Percentiles rank a stretch among this genome's conserved stretches.
Evolutionary conservation across 371 early-diverging fungal species (phyloP).

Genomic region (Blyttiomyces sp.): DNA sequence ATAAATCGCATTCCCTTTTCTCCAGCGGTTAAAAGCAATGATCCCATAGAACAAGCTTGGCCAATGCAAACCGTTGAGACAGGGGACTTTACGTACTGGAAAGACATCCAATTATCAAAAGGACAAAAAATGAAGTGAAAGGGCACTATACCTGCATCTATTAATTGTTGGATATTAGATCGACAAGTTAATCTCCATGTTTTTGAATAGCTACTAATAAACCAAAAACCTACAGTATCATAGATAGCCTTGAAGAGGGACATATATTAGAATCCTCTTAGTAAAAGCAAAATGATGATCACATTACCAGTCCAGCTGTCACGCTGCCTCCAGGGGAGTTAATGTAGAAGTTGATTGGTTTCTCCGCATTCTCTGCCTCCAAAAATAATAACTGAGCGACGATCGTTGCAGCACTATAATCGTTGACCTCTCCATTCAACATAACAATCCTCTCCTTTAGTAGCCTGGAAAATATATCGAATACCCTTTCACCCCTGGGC

Average conservation of each 20-base stretch:
- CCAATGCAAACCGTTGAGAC: constrained; percentile 94
- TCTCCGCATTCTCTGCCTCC: constrained; percentile 91
- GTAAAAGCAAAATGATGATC: neutral
- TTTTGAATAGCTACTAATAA: too few species aligned
- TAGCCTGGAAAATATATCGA: constrained; percentile 94
- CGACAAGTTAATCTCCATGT: too few species aligned
- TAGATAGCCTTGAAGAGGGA: constrained; percentile 29
- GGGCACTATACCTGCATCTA: constrained; percentile 50
- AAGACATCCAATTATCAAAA: neutral
- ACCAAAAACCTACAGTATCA: constrained; percentile 28
- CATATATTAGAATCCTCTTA: neutral
- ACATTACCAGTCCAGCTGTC: constrained; percentile 82
- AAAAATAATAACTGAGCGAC: constrained; percentile 94
- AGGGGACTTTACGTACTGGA: constrained; percentile 87
- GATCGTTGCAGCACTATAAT: constrained; percentile 75
- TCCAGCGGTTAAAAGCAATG: constrained; percentile 78
- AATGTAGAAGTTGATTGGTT: constrained; percentile 91
- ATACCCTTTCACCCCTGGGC: constrained; percentile 55
- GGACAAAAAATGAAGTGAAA: neutral
- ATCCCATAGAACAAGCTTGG: constrained; percentile 97
- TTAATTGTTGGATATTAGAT: neutral
- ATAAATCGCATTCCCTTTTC: constrained; percentile 84
- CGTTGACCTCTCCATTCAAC: constrained; percentile 85
- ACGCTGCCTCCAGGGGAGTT: constrained; percentile 94
- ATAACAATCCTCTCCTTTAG: constrained; percentile 95